A percentile compares a stretch with the other conserved stretches of the same genome.
Evolutionary conservation across 2,329 filamentous ascomycete species (phyloP).

Genomic region (Waltergamsia citrina): DNA sequence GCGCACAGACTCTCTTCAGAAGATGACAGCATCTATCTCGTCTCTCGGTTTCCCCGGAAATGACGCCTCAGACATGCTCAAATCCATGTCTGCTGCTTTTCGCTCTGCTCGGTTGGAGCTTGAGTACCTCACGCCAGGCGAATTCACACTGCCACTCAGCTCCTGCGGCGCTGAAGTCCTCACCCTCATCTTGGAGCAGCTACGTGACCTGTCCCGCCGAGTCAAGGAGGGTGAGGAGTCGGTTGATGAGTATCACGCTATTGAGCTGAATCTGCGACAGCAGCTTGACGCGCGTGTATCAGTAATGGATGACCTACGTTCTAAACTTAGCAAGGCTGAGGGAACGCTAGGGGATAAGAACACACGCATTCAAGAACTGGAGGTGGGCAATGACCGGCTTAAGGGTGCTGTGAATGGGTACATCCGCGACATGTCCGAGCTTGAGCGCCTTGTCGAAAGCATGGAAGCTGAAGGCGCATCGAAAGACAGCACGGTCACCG

Average conservation of each 20-base stretch:
- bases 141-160: constrained; percentile 41
- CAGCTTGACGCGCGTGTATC: constrained; percentile 44
- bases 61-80: constrained; percentile 38
- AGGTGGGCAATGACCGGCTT: constrained; percentile 38
- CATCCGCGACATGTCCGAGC: constrained; percentile 39
- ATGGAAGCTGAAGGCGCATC: constrained; percentile 28
- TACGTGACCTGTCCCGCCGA: constrained; percentile 38
- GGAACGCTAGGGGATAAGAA: constrained; percentile 24
- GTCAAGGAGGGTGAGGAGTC: constrained; percentile 38
- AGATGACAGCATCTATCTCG: constrained; percentile 34
- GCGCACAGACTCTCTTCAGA: constrained; percentile 33
- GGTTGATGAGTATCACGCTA: constrained; percentile 51
- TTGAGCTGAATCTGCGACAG: constrained; percentile 44
- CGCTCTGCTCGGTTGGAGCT: constrained; percentile 49
- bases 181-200: constrained; percentile 39
- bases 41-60: constrained; percentile 40
- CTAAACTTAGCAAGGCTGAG: constrained; percentile 26
- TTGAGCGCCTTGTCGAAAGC: constrained; percentile 39
- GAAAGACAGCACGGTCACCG: constrained; percentile 16
- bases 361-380: constrained; percentile 32
- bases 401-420: constrained; percentile 43
- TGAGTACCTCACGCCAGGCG: constrained; percentile 52
- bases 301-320: constrained; percentile 37
- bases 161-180: constrained; percentile 46
- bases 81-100: constrained; percentile 37